Evolutionary conservation across 352 stramenopile species (phyloP), one percentile per base, ranked within the genome.

Genomic region (Globisporangium barbulae): DNA sequence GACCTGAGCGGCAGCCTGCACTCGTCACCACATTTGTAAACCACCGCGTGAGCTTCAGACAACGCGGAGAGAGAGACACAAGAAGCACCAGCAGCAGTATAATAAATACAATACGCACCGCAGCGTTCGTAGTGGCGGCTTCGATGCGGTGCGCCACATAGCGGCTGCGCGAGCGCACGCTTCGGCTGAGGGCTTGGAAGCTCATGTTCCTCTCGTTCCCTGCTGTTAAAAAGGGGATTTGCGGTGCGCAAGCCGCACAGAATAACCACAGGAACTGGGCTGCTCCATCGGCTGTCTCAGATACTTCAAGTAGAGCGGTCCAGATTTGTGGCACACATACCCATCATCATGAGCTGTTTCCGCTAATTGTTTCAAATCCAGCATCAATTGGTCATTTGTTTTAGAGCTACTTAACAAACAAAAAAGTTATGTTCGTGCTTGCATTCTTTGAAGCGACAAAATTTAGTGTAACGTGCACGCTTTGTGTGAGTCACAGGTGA

Each of bases 101-200:
- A 61, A 44, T 21, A 48, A 39, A 35, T 33, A 65, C 12, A 31
- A 22, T 7, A 35, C 33, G 17, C 44, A 49, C 60, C 68, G 47
- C 58, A 71, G 57, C 56, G 12, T 63, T 72, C 55, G 69, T 58
- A 25, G 41, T 45, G 17, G 67, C 53, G 28, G 48, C 53, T 28
- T 52, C 44, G 12, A 59, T 37, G 42, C 60, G 65, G 42, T 71
- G 73, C 28, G 63, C 75, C 41, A 76, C 54, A 39, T 75, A 66
- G 59, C 74, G 72, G 47, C 68, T 70, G 56, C 78, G 70, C 63
- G 64, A 60, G 33, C 80, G 80, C 53, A 78, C 63, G 59, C 55
- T 75, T 42, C 71, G 71, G 21, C 66, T 61, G 1, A 89, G 59
- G 21, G 64, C 76, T 56, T 85, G 80, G 70, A 87, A 83, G 68